Conservation (phyloP, 108 stramenopile species). For the Cyclotella cryptica region DNA sequence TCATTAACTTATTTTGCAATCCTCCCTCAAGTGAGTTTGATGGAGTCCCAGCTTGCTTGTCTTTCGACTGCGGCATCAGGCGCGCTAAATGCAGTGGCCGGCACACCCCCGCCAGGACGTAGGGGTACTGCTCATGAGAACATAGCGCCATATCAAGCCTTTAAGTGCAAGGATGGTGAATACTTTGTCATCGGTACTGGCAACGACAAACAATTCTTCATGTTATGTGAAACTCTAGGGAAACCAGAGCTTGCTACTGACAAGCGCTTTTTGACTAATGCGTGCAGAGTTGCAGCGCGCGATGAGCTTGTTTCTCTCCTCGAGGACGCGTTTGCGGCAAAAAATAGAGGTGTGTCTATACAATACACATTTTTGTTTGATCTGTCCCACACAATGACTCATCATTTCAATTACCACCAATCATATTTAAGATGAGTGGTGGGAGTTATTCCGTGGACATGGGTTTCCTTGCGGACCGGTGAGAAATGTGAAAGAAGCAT, state of each 20-base stretch:
- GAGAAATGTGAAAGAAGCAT: constrained; percentile 49
- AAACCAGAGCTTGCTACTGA: constrained; percentile 37
- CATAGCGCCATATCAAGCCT: constrained; percentile 64
- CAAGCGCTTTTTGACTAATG: constrained; percentile 47
- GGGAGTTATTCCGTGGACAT: constrained; percentile 33
- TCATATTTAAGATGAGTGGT: constrained; percentile 42
- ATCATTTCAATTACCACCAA: not conserved
- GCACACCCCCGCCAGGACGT: constrained; percentile 36
- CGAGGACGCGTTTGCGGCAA: constrained; percentile 28
- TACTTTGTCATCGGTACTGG: constrained; percentile 57
- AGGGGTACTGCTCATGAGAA: constrained; percentile 59
- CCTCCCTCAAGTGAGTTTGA: constrained; percentile 25
- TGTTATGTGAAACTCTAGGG: constrained; percentile 39
- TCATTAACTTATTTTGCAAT: not conserved
- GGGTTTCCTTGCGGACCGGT: constrained; percentile 56
- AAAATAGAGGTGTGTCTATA: constrained; percentile 15
- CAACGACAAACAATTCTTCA: constrained; percentile 53
- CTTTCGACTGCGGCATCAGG: constrained; percentile 50
- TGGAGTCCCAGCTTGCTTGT: constrained; percentile 52
- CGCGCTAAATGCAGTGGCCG: constrained; percentile 41
- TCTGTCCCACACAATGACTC: not conserved
- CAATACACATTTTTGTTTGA: not conserved
- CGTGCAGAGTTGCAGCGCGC: constrained; percentile 42
- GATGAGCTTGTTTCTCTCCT: constrained; percentile 35
- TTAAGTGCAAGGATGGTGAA: constrained; percentile 41